Evolutionary conservation across 2,329 filamentous ascomycete species (phyloP).

Genomic region (Fusarium sp.): DNA sequence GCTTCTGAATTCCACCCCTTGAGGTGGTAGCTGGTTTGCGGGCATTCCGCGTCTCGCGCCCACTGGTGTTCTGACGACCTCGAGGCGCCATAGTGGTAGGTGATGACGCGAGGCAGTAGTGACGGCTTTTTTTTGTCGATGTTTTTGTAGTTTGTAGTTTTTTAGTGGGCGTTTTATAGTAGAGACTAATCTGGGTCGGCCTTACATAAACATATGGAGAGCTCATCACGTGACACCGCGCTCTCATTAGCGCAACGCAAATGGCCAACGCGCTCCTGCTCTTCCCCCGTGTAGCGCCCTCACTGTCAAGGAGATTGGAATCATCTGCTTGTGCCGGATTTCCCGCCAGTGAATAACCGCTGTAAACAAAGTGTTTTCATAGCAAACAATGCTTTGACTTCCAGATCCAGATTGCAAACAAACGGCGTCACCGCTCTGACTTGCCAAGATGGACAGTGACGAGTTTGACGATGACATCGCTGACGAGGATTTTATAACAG

Average conservation of each 20-base stretch:
- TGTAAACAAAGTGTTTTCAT: neutral
- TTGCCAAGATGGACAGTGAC: slow-evolving; percentile 63
- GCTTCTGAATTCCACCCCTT: slow-evolving; percentile 64
- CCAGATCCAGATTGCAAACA: neutral
- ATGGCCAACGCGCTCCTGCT: slow-evolving; percentile 22
- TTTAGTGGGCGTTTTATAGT: slow-evolving; percentile 1
- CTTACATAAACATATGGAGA: neutral
- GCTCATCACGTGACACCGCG: slow-evolving; percentile 43
- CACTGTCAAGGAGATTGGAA: too few relatives aligned
- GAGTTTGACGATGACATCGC: slow-evolving; percentile 73
- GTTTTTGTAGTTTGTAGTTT: slow-evolving; percentile 1
- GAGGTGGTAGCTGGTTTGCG: slow-evolving; percentile 47
- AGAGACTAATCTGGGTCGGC: neutral
- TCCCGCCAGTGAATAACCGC: neutral
- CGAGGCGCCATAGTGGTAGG: slow-evolving; percentile 49
- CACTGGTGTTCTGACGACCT: slow-evolving; percentile 45
- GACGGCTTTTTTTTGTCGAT: neutral
- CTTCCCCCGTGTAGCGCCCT: neutral
- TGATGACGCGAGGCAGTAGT: neutral
- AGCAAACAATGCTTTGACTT: slow-evolving; percentile 18
- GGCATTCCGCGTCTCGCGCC: slow-evolving; percentile 48
- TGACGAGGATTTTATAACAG: slow-evolving; percentile 73
- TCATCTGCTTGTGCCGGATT: neutral
- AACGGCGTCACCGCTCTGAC: neutral
- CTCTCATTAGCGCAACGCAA: slow-evolving; percentile 15